phyloP scores from a whole-genome alignment of 2,329 filamentous ascomycete genomes.

The Tolypocladium ovalisporum region DNA sequence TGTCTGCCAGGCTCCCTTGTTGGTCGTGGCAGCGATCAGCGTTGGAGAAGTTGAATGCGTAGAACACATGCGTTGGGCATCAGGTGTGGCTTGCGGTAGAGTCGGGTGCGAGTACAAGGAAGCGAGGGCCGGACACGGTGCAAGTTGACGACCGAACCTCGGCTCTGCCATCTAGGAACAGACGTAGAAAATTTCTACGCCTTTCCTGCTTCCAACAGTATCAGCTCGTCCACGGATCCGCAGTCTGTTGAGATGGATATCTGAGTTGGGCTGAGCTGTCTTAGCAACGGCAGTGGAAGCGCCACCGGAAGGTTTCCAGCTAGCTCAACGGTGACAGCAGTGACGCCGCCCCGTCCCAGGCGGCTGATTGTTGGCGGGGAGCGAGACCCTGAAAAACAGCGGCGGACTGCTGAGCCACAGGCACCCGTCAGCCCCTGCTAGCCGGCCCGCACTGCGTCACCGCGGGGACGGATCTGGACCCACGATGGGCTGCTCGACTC shows the following conservation, averaged over 20 bases:
- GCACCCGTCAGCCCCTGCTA: not conserved
- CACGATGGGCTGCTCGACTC: not conserved
- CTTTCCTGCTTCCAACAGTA: no score
- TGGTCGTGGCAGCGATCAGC: not conserved
- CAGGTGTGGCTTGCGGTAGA: not conserved
- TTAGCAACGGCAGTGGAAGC: no score
- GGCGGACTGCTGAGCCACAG: conserved; percentile 1
- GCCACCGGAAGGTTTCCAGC: no score
- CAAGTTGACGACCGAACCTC: not conserved
- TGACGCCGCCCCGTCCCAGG: not conserved
- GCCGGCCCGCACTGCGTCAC: conserved; percentile 10
- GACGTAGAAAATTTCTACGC: no score
- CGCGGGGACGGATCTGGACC: conserved; percentile 8
- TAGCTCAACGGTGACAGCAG: no score
- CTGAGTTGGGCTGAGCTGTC: no score
- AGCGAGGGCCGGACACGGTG: no score
- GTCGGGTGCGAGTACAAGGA: no score
- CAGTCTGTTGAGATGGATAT: no score
- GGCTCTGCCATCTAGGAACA: not conserved
- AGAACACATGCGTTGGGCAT: not conserved
- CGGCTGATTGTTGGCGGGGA: not conserved
- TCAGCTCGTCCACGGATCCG: no score
- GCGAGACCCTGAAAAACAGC: not conserved
- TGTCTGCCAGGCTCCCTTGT: not conserved
- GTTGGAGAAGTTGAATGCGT: not conserved